Evolutionary conservation across 768 basidiomycete genomes (phyloP).

Genomic region (Pleurotus eryngii): DNA sequence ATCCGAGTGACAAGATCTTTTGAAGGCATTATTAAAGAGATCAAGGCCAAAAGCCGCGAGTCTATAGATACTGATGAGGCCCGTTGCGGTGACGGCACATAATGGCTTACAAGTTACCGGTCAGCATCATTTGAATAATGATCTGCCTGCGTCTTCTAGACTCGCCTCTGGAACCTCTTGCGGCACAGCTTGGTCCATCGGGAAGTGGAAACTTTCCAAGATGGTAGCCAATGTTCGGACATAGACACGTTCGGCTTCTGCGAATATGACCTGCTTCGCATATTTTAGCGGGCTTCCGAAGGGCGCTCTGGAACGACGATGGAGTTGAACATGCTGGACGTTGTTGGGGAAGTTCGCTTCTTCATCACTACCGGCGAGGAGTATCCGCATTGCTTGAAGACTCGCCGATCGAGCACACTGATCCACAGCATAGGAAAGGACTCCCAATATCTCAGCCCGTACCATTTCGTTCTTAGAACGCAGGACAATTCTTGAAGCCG

Average conservation of each 20-base stretch:
- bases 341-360: slow-evolving; percentile 98
- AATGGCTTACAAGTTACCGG: no score
- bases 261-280: slow-evolving; percentile 58
- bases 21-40: no score
- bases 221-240: slow-evolving; percentile 82
- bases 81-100: no score
- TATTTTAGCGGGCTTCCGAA: slow-evolving; percentile 78
- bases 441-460: slow-evolving; percentile 77
- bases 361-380: slow-evolving; percentile 84
- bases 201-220: slow-evolving; percentile 89
- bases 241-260: slow-evolving; percentile 73
- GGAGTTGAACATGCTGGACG: slow-evolving; percentile 89
- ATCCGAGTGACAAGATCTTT: no score
- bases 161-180: slow-evolving; percentile 26
- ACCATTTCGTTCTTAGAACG: slow-evolving; percentile 82
- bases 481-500: slow-evolving; percentile 74
- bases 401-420: slow-evolving; percentile 54
- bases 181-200: slow-evolving; percentile 60
- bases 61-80: no score
- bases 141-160: slow-evolving; percentile 23
- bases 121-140: no score
- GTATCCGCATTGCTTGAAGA: slow-evolving; percentile 74
- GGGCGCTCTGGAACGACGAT: slow-evolving; percentile 78
- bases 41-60: no score
- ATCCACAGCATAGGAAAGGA: slow-evolving; percentile 72